Evolutionary conservation across 495 filamentous ascomycete genomes (phyloP).

Genomic region (Hypomontagnella monticulosa): DNA sequence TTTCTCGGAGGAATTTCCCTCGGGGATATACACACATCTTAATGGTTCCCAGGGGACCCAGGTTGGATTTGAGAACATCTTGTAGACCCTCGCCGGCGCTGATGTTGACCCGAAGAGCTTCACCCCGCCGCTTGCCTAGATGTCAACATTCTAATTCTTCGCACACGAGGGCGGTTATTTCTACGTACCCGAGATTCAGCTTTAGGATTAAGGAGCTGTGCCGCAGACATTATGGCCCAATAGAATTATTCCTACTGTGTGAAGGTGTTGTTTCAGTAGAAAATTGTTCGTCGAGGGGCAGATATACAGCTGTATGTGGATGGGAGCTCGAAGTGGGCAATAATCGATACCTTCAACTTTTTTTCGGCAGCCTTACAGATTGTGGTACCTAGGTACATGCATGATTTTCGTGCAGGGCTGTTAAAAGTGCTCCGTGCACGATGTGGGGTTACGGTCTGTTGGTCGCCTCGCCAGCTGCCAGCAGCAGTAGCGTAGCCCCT

Average conservation of each 20-base stretch:
- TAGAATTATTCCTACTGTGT: not conserved
- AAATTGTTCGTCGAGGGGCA: slow-evolving; percentile 34
- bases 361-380: slow-evolving; percentile 37
- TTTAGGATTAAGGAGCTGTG: slow-evolving; percentile 97
- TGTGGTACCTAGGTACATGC: not conserved
- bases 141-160: slow-evolving; percentile 34
- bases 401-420: no score
- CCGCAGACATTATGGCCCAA: slow-evolving; percentile 75
- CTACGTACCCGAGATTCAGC: slow-evolving; percentile 88
- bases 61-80: slow-evolving; percentile 95
- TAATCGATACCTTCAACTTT: slow-evolving; percentile 44
- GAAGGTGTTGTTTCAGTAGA: slow-evolving; percentile 19
- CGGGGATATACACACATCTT: slow-evolving; percentile 77
- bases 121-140: slow-evolving; percentile 79
- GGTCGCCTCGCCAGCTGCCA: no score
- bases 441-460: no score
- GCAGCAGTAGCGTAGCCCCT: no score
- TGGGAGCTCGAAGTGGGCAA: slow-evolving; percentile 27
- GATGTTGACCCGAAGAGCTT: slow-evolving; percentile 97
- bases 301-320: slow-evolving; percentile 2
- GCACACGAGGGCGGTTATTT: slow-evolving; percentile 46
- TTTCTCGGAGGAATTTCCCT: no score
- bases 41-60: slow-evolving; percentile 92
- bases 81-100: slow-evolving; percentile 92
- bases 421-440: no score